Percentiles rank a stretch among this genome's conserved stretches.
These are phyloP conservation scores for Stevia rebaudiana DNA, from an alignment of 140 eudicot genomes.

Conservation along the genomic window DNA sequence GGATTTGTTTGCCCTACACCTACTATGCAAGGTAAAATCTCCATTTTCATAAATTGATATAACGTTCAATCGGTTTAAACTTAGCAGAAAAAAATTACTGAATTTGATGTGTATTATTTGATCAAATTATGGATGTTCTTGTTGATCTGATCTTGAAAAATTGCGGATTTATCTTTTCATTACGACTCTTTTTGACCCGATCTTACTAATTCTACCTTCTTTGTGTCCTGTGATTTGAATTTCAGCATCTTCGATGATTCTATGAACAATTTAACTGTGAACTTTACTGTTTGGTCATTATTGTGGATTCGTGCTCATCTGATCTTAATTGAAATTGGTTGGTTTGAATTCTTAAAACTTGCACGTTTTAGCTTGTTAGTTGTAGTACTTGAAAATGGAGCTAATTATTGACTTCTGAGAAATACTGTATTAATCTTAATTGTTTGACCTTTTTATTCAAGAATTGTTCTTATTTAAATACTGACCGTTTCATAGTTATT, in stretches of 20 bases:
- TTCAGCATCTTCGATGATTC: background rate
- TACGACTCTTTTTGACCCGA: background rate
- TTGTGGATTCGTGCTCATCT: background rate
- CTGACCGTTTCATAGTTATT: too few relatives aligned
- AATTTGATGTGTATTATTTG: background rate
- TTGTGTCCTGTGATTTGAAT: background rate
- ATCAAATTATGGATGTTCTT: background rate
- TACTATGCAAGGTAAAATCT: conserved; percentile 45
- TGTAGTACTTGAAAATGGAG: background rate
- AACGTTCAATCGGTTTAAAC: too few relatives aligned
- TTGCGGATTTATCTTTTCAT: background rate
- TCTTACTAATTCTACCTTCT: too few relatives aligned
- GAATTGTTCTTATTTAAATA: too few relatives aligned
- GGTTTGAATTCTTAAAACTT: background rate
- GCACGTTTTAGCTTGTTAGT: too few relatives aligned
- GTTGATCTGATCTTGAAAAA: background rate
- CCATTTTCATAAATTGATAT: too few relatives aligned
- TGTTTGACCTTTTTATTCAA: too few relatives aligned
- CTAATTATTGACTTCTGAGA: too few relatives aligned
- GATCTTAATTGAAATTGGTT: conserved; percentile 8
- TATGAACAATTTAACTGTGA: background rate
- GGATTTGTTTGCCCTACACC: conserved; percentile 75
- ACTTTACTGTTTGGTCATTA: too few relatives aligned
- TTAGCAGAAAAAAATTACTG: background rate
- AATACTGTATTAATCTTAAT: too few relatives aligned